A percentile compares a stretch with the other conserved stretches of the same genome.
Evolutionary conservation across 108 stramenopile genomes (phyloP).

Genomic region (Epipyxis sp.): DNA sequence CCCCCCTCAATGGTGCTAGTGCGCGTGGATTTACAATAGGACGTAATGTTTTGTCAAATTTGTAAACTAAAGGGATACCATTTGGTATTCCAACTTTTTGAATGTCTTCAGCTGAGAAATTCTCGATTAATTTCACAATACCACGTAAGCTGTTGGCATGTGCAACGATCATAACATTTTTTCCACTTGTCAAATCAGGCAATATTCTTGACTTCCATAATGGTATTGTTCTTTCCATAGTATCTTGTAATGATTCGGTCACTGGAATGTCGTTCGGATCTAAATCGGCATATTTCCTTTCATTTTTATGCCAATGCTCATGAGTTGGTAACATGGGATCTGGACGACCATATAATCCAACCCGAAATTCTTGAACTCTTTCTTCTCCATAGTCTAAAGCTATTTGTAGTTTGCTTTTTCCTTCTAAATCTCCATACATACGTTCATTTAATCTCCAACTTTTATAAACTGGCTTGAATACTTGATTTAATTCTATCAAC

Average conservation of each 20-base stretch:
- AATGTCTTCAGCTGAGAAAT: constrained; percentile 67
- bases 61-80: constrained; percentile 72
- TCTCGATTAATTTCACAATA: constrained; percentile 70
- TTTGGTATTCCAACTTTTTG: constrained; percentile 79
- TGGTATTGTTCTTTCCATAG: constrained; percentile 74
- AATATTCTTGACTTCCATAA: constrained; percentile 78
- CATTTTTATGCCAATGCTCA: constrained; percentile 74
- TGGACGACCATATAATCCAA: constrained; percentile 63
- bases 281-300: constrained; percentile 76
- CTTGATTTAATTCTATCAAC: constrained; percentile 72
- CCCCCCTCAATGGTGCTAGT: background rate
- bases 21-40: constrained; percentile 61
- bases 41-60: constrained; percentile 69
- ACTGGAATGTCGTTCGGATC: constrained; percentile 68
- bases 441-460: constrained; percentile 88
- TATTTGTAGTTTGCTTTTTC: constrained; percentile 72
- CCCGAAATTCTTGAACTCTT: constrained; percentile 74
- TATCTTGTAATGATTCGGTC: constrained; percentile 76
- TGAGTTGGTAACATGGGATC: constrained; percentile 66
- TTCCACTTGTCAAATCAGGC: constrained; percentile 70
- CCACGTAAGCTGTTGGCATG: constrained; percentile 83
- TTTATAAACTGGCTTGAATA: constrained; percentile 76
- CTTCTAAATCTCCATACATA: constrained; percentile 75
- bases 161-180: constrained; percentile 83
- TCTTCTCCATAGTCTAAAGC: constrained; percentile 72